Conservation (phyloP, 352 stramenopile species). For the Phytophthora parvispora region DNA sequence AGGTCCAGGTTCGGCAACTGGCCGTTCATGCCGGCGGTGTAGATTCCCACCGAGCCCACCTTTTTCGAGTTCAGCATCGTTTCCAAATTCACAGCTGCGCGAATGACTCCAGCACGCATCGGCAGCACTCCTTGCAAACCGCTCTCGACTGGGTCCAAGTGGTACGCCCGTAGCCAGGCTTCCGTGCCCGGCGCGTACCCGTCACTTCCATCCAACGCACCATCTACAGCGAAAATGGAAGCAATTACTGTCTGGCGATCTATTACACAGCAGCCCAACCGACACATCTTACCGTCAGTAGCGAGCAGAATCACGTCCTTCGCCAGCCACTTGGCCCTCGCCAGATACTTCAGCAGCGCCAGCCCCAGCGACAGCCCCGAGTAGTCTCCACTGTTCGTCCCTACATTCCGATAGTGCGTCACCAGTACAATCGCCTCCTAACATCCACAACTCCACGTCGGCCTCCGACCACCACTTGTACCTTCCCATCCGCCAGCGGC, state of each 20-base stretch:
- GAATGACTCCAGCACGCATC: conserved; percentile 84
- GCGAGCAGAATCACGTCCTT: conserved; percentile 88
- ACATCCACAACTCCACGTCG: background rate
- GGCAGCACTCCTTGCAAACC: conserved; percentile 38
- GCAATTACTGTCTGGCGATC: too few relatives aligned
- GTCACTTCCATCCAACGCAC: conserved; percentile 62
- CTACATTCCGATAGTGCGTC: conserved; percentile 76
- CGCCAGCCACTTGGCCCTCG: conserved; percentile 76
- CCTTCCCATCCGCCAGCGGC: conserved; percentile 80
- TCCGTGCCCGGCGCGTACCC: conserved; percentile 72
- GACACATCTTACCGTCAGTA: conserved; percentile 60
- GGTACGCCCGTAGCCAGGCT: conserved; percentile 80
- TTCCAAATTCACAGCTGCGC: conserved; percentile 82
- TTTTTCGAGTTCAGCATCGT: conserved; percentile 39
- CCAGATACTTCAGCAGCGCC: conserved; percentile 69
- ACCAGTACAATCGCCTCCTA: conserved; percentile 79
- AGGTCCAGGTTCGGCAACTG: conserved; percentile 91
- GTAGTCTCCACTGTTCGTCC: conserved; percentile 44
- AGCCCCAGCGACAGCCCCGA: conserved; percentile 71
- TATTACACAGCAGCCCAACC: background rate
- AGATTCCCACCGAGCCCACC: conserved; percentile 59
- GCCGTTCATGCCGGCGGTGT: conserved; percentile 81
- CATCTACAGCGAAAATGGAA: conserved; percentile 60
- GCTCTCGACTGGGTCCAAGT: conserved; percentile 55
- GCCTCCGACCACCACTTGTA: conserved; percentile 6